Conservation (phyloP, 306 rosid genomes). For the Quercus bicolor region DNA sequence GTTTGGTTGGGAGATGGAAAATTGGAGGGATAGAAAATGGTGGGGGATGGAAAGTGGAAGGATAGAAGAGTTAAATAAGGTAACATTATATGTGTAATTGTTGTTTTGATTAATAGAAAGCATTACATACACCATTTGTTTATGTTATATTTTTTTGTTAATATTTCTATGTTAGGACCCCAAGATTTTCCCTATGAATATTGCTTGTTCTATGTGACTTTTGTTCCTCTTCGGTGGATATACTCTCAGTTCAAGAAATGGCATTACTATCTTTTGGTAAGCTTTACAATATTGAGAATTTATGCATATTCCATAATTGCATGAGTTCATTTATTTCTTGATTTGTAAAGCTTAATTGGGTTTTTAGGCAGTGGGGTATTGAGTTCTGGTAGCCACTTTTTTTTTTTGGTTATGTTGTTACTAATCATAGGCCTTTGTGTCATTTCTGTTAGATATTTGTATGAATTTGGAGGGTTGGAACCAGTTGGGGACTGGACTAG, state of each 20-base stretch:
- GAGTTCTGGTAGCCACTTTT: neutral
- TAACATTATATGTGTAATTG: too few species aligned
- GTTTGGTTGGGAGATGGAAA: too few species aligned
- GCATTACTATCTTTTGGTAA: constrained; percentile 94
- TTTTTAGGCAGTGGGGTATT: neutral
- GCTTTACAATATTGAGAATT: constrained; percentile 11
- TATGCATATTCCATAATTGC: neutral
- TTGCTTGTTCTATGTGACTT: constrained; percentile 73
- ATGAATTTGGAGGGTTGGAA: neutral
- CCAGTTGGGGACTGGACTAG: neutral
- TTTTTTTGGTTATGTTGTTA: neutral
- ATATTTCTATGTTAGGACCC: constrained; percentile 55
- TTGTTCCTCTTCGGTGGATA: constrained; percentile 95
- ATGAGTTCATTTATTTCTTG: neutral
- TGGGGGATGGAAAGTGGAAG: too few species aligned
- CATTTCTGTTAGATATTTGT: neutral
- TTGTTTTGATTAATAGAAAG: constrained; percentile 6
- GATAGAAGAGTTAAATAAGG: too few species aligned
- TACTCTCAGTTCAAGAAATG: constrained; percentile 89
- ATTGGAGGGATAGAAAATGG: too few species aligned
- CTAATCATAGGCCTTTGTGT: neutral
- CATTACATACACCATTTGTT: constrained; percentile 6
- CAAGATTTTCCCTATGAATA: constrained; percentile 76
- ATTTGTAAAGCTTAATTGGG: neutral
- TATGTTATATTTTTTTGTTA: neutral